Conservation (phyloP, 1,284 basidiomycete species). For the Naganishia liquefaciens region DNA sequence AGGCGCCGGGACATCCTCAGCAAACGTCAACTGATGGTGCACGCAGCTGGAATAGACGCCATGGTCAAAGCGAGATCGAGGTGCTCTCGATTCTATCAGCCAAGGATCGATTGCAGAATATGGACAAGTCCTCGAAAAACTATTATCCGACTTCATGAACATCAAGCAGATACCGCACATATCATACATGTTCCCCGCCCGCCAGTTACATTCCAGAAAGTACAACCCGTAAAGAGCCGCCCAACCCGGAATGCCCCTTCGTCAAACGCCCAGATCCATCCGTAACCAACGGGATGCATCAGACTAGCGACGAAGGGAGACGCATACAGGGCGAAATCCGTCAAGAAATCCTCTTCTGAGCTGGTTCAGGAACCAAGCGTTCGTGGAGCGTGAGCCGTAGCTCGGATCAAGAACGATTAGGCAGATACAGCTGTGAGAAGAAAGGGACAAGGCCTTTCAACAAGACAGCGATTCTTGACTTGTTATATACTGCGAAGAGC, state of each 20-base stretch:
- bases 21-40: too few species aligned
- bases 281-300: constrained; percentile 1
- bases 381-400: constrained; percentile 22
- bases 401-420: constrained; percentile 28
- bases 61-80: too few species aligned
- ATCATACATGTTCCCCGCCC: constrained; percentile 16
- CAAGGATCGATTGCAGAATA: too few species aligned
- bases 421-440: constrained; percentile 22
- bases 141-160: background rate
- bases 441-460: background rate
- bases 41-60: too few species aligned
- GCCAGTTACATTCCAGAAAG: constrained; percentile 24
- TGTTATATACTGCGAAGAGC: background rate
- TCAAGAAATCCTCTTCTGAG: constrained; percentile 17
- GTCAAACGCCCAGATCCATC: constrained; percentile 6
- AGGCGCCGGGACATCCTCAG: too few species aligned
- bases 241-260: constrained; percentile 16
- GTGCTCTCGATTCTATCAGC: too few species aligned
- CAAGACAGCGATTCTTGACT: background rate
- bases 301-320: constrained; percentile 19
- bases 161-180: background rate
- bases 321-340: constrained; percentile 2
- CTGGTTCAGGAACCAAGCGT: constrained; percentile 31
- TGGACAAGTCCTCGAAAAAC: too few species aligned
- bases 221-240: constrained; percentile 6